Evolutionary conservation across 2,329 filamentous ascomycete species (phyloP), one percentile per base, ranked within the genome.

Genomic region (Aspergillus pseudoterreus): DNA sequence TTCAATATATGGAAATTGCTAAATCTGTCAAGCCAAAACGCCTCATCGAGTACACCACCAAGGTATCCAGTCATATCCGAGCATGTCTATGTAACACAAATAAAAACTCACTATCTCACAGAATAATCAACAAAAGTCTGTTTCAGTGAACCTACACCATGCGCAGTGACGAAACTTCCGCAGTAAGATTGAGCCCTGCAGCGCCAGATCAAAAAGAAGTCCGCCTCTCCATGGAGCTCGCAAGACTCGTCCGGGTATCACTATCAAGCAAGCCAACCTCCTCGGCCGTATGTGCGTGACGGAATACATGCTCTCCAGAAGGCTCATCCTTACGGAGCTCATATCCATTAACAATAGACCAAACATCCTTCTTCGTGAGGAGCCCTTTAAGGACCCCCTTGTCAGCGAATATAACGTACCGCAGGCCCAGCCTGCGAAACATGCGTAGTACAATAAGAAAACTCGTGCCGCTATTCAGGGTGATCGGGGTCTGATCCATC

Each of bases 401-500:
- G 58, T 96, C 89, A 36, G 83, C 84, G 68, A 97, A 95, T 3
- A 97, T 75, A 4, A 99, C 83, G 73, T 97, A 96, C 46, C 92
- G 82, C 55, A 99, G 74, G 17, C 94, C 94, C 8, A 99, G 82
- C 67, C 92, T 92, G 75, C 96, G 91, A 72, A 99, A 97, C 80
- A 99, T 95, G 51, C 82, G 86, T 21, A 95, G 86, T 3, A 89
- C 90, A n/a, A 97, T 81, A 66, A 92, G 85, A 54, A 99, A 83
- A 53, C 80, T 86, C 14, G 85, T 85, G 56, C 85, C 82, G 19
- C 84, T 85, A 39, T 90, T 88, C 15, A 97, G 78, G 0, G 94
- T 97, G 43, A 99, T 88, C 0, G 94, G 94, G 0, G 94, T 99
- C 71, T 96, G 92, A 70, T 99, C 94, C 91, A 99, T 96, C 94